Evolutionary conservation across 805 yeast species (phyloP), one percentile per base, ranked within the genome.

Genomic region (Suhomyces xylopsoci): DNA sequence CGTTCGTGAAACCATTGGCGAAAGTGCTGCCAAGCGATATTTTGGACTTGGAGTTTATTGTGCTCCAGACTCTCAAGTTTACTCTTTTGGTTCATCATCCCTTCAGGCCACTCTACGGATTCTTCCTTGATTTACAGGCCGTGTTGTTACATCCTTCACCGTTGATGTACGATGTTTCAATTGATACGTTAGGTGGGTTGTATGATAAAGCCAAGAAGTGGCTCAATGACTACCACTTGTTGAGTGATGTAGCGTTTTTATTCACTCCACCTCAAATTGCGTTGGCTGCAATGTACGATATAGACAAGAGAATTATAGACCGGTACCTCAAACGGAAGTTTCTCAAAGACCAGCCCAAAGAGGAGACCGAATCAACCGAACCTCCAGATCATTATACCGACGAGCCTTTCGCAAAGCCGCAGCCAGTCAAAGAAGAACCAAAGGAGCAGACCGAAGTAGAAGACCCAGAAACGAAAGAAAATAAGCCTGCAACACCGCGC

Each of bases 251-350:
- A 3, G 74, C 80, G 7, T 93, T 90, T 60, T 73, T 83, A 34
- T 93, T 73, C 69, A 85, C 98, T 0, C 99, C 99, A 0, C 97
- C 98, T 1, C 99, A 94, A 63, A 89, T 94, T 28, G 97, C 98
- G 1, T 73, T 94, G 49, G 94, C 97, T 0, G 90, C 94, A 14
- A 76, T 92, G 63, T 82, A 87, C 70, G 77, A 80, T 50, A 81
- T 79, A 12, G 88, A 90, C 67, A 82, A 79, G 56, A 81, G 79
- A 22, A 69, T 88, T 38, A 81, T 88, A 2, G 82, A 81, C 51
- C 77, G 82, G 56, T 92, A 92, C 68, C 69, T 93, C 57, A 78
- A 79, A 57, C 76, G 79, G 58, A 89, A 88, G 65, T 85, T 85
- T 58, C 73, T 77, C 45, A 54, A 60, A 20, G 55, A 53, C 7